Conservation (phyloP, 768 basidiomycete species). For the Leucosporidium scottii region DNA sequence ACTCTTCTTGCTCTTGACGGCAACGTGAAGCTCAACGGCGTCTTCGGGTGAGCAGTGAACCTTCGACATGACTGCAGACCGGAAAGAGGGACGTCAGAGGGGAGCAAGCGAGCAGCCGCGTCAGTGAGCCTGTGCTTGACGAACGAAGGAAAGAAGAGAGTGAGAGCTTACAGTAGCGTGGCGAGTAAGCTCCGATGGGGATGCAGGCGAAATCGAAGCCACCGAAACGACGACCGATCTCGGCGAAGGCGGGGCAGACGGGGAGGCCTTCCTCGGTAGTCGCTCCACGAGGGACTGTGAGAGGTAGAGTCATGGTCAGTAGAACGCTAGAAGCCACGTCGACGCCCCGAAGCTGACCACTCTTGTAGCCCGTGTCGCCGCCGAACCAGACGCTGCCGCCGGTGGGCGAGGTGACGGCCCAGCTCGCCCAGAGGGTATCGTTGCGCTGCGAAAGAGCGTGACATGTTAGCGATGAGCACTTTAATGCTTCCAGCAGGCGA, state of each 20-base stretch:
- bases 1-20: slow-evolving; percentile 52
- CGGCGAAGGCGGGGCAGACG: slow-evolving; percentile 63
- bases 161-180: slow-evolving; percentile 39
- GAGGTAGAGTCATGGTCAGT: too few species aligned
- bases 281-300: slow-evolving; percentile 33
- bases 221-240: slow-evolving; percentile 59
- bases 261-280: slow-evolving; percentile 41
- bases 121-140: too few species aligned
- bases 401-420: slow-evolving; percentile 48
- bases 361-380: slow-evolving; percentile 62
- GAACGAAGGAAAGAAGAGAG: too few species aligned
- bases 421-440: slow-evolving; percentile 60
- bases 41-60: slow-evolving; percentile 63
- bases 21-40: slow-evolving; percentile 60
- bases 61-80: background rate
- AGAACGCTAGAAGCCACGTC: too few species aligned
- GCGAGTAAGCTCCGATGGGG: slow-evolving; percentile 57
- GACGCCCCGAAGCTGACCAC: slow-evolving; percentile 42
- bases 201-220: slow-evolving; percentile 64
- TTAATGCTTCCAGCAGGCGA: too few species aligned
- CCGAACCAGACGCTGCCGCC: slow-evolving; percentile 46
- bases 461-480: slow-evolving; percentile 18
- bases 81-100: too few species aligned
- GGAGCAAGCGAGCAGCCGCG: too few species aligned
- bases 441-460: slow-evolving; percentile 47